phyloP scores from a whole-genome alignment of 495 filamentous ascomycete genomes.

The Talaromyces liani region DNA sequence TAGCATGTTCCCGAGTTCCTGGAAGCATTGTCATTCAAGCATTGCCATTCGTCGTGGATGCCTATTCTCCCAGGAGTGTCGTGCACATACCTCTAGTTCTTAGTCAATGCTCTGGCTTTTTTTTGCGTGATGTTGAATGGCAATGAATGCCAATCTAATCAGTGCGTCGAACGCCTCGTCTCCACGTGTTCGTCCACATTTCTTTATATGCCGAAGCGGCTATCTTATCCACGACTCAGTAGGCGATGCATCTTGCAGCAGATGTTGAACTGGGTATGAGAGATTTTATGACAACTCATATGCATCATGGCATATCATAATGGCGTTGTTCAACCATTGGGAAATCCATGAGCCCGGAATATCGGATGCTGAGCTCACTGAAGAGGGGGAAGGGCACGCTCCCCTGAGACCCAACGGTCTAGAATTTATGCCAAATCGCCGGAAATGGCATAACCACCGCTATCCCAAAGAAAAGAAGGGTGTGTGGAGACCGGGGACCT shows the following conservation, averaged over 20 bases:
- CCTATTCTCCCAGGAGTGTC: neutral
- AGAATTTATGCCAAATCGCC: slow-evolving; percentile 2
- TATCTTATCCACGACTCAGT: neutral
- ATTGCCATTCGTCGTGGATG: neutral
- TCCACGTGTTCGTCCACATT: neutral
- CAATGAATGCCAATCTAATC: neutral
- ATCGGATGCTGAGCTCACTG: neutral
- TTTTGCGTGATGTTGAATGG: neutral
- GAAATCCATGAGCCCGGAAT: neutral
- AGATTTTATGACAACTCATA: neutral
- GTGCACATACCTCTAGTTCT: neutral
- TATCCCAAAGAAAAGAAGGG: neutral
- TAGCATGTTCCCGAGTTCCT: neutral
- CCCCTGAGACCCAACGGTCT: neutral
- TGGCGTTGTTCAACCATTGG: neutral
- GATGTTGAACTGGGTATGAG: neutral
- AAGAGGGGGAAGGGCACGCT: neutral
- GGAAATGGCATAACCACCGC: slow-evolving; percentile 1
- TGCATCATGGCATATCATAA: neutral
- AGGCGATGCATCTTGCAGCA: neutral
- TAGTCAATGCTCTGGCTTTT: neutral
- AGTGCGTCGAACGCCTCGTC: neutral
- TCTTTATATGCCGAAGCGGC: neutral
- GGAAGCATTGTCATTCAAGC: neutral
- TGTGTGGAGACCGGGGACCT: slow-evolving; percentile 6